phyloP scores from a whole-genome alignment of 2,329 filamentous ascomycete genomes.

The Drechslerella stenobrocha region DNA sequence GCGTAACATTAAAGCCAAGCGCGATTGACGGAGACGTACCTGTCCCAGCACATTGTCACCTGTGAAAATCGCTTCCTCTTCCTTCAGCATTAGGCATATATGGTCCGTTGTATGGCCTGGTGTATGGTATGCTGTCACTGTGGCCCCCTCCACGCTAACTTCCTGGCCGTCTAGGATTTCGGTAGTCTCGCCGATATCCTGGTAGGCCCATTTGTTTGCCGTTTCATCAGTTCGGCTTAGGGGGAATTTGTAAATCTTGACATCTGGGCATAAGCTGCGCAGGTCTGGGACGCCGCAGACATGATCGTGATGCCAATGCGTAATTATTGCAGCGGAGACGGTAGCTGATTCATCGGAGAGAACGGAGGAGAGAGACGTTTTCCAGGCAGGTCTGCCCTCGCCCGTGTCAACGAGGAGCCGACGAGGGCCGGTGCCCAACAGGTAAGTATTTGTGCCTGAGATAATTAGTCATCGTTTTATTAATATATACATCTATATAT shows the following conservation, averaged over 20 bases:
- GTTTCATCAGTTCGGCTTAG: conserved; percentile 62
- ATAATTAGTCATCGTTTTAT: conserved; percentile 12
- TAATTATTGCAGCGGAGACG: conserved; percentile 73
- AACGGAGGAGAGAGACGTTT: conserved; percentile 65
- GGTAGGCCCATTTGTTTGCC: conserved; percentile 54
- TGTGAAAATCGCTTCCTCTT: conserved; percentile 82
- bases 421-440: conserved; percentile 72
- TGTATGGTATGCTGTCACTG: conserved; percentile 67
- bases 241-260: conserved; percentile 65
- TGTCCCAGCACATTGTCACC: conserved; percentile 83
- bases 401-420: conserved; percentile 89
- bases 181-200: conserved; percentile 60
- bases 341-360: conserved; percentile 70
- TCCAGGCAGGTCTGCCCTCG: conserved; percentile 77
- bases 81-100: conserved; percentile 73
- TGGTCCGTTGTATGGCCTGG: conserved; percentile 83
- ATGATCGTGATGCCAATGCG: conserved; percentile 93
- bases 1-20: not conserved
- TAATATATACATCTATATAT: conserved; percentile 3
- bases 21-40: conserved; percentile 17
- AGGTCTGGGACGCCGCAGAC: conserved; percentile 74
- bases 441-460: conserved; percentile 85
- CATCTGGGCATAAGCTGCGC: conserved; percentile 65
- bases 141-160: conserved; percentile 66
- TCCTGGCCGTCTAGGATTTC: conserved; percentile 61